Evolutionary conservation across 78 protist genomes (phyloP), one percentile per base, ranked within the genome.

Genomic region (Protostelium mycophagum): DNA sequence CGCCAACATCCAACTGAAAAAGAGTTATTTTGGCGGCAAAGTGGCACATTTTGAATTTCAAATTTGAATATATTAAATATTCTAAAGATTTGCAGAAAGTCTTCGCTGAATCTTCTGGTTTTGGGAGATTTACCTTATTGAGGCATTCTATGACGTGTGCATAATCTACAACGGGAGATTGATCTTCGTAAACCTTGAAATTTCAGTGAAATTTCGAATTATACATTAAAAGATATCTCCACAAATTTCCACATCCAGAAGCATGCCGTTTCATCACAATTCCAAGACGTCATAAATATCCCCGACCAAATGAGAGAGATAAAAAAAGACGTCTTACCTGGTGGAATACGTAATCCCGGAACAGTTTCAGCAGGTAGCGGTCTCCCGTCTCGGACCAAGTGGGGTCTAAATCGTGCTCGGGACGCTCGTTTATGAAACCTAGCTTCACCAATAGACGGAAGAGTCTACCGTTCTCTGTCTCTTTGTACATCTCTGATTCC

Each of bases 271-370:
- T 9, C 23, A n/a, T 10, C 28, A 10, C 23, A 34, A 87, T 28
- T 1, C 84, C n/a, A 1, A 87, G 16, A 84, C 88, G 36, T 36
- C 35, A 87, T 87, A 9, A 36, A 25, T 85, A 87, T 87, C 36
- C 38, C 5, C 34, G 83, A 34, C 1, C 36, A 37, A n/a, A n/a
- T n/a, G n/a, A n/a, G n/a, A n/a, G n/a, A n/a, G n/a, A n/a, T n/a
- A n/a, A n/a, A n/a, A n/a, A n/a, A n/a, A n/a, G n/a, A n/a, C n/a
- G n/a, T n/a, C n/a, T 51, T 16, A 51, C 73, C 90, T 96, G 96
- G 92, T 96, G 98, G 84, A 96, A 96, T n/a, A 94, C 92, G 63
- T 91, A 95, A 89, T 95, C 97, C 38, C 98, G 88, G 87, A 96
- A 95, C 84, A 96, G 63, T 85, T 95, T 93, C 35, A 96, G 85